These are phyloP conservation scores for Colletotrichum sansevieriae DNA, from an alignment of 2,329 filamentous ascomycete species.

Conservation along the genomic window DNA sequence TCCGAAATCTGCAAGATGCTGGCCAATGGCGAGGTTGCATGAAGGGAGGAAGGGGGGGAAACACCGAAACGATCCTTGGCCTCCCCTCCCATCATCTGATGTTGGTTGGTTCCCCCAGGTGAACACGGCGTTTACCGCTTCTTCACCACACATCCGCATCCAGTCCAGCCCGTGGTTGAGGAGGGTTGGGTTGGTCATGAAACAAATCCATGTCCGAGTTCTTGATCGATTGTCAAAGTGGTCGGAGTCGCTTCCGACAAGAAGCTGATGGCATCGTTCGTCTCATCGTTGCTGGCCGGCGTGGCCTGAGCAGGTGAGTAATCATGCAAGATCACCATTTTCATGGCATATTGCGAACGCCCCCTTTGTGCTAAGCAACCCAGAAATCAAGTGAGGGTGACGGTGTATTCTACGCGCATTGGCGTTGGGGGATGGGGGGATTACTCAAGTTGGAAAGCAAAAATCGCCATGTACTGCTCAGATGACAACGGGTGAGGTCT, in stretches of 20 bases:
- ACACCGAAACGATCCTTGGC: neutral
- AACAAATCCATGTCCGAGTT: conserved; percentile 15
- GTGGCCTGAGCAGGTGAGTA: neutral
- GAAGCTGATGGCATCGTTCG: conserved; percentile 3
- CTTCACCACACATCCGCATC: neutral
- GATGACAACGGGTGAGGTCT: neutral
- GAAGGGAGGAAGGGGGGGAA: neutral
- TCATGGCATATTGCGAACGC: conserved; percentile 14
- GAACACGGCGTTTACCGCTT: neutral
- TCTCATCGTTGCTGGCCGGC: neutral
- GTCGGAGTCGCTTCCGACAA: neutral
- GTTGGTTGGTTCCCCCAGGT: conserved; percentile 1
- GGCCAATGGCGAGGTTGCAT: neutral
- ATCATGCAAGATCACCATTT: neutral
- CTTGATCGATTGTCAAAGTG: neutral
- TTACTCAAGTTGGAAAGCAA: neutral
- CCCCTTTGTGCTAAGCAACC: neutral
- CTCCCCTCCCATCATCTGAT: conserved; percentile 24
- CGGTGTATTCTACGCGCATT: neutral
- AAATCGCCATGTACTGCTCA: neutral
- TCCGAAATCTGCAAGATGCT: no score
- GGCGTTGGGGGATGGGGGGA: neutral
- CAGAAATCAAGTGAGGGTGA: neutral
- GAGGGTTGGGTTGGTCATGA: neutral
- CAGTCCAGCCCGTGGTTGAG: no score